These are phyloP conservation scores for Periconia sp. DNA, from an alignment of 2,329 filamentous ascomycete species.

Conservation along the genomic window DNA sequence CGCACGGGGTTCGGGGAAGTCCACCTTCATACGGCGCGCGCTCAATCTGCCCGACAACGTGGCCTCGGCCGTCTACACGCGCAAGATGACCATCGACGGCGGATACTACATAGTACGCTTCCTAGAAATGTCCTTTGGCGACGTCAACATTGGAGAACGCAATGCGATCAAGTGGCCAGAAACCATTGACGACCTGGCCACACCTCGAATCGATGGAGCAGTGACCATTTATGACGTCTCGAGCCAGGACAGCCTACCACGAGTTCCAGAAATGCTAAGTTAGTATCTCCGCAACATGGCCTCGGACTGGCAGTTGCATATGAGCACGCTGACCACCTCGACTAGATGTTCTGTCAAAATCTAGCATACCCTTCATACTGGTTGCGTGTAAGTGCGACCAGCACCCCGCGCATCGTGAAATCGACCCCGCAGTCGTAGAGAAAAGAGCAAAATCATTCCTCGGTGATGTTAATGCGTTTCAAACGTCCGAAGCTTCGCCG, in stretches of 20 bases:
- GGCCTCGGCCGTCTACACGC: constrained; percentile 51
- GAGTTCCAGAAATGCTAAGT: constrained; percentile 80
- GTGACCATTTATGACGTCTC: constrained; percentile 88
- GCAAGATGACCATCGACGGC: constrained; percentile 64
- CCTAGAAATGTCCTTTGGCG: constrained; percentile 60
- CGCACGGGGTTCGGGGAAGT: constrained; percentile 61
- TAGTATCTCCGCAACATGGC: no score
- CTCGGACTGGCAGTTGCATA: constrained; percentile 1
- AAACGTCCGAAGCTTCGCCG: constrained; percentile 72
- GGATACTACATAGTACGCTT: constrained; percentile 63
- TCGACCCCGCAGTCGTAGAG: constrained; percentile 73
- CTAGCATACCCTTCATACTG: constrained; percentile 76
- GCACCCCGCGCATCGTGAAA: constrained; percentile 70
- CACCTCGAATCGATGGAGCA: constrained; percentile 81
- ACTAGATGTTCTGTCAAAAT: constrained; percentile 74
- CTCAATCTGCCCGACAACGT: constrained; percentile 59
- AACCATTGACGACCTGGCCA: constrained; percentile 66
- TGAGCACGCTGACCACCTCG: constrained; percentile 24
- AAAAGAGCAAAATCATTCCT: constrained; percentile 66
- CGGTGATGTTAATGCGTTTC: constrained; percentile 71
- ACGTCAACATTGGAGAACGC: constrained; percentile 58
- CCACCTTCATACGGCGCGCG: constrained; percentile 64
- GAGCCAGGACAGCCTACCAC: constrained; percentile 74
- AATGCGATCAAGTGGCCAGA: constrained; percentile 64
- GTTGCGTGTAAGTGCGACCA: constrained; percentile 91